These are phyloP conservation scores for Picochlorum sp. DNA, from an alignment of 139 green algal species.

Conservation along the genomic window DNA sequence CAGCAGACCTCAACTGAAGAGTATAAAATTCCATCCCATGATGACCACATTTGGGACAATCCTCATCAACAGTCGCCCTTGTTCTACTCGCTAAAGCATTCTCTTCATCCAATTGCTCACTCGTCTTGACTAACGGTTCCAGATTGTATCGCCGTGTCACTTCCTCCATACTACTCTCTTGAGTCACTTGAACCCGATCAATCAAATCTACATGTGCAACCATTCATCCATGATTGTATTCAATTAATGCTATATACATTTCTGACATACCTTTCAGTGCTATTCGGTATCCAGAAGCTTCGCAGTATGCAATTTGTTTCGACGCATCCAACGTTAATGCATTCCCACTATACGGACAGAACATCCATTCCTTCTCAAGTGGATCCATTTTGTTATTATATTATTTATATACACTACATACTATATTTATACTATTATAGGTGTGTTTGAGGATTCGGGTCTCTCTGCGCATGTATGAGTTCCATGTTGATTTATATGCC, in stretches of 20 bases:
- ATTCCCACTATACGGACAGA: slow-evolving; percentile 33
- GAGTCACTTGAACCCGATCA: slow-evolving; percentile 7
- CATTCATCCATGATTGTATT: neutral
- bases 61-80: slow-evolving; percentile 53
- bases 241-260: neutral
- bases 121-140: slow-evolving; percentile 61
- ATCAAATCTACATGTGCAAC: slow-evolving; percentile 20
- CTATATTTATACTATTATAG: no score
- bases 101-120: slow-evolving; percentile 35
- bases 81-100: slow-evolving; percentile 22
- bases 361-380: slow-evolving; percentile 33
- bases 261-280: slow-evolving; percentile 4
- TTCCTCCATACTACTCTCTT: slow-evolving; percentile 37
- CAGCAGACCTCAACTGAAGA: slow-evolving; percentile 84
- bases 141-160: slow-evolving; percentile 58
- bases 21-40: slow-evolving; percentile 81
- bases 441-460: no score
- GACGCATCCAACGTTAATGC: slow-evolving; percentile 28
- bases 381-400: neutral
- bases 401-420: no score
- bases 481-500: no score
- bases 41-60: slow-evolving; percentile 70
- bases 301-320: slow-evolving; percentile 11
- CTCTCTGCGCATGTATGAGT: no score
- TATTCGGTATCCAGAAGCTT: slow-evolving; percentile 15